Conservation (phyloP, 345 rosid genomes). For the Corymbia maculata region DNA sequence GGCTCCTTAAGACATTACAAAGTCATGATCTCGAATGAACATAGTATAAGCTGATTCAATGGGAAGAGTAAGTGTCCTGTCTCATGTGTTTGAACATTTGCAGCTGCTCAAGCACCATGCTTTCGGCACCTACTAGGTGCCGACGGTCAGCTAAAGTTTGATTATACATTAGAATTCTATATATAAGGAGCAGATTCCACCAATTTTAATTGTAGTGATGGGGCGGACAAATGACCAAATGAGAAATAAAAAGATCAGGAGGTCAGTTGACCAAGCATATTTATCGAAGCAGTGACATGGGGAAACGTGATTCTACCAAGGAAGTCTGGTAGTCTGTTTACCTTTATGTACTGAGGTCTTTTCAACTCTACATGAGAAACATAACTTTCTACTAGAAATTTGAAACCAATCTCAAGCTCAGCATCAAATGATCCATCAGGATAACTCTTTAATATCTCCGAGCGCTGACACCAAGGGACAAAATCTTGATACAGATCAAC, state of each 20-base stretch:
- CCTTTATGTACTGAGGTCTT: constrained; percentile 65
- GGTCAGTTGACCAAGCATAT: not conserved
- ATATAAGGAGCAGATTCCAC: not conserved
- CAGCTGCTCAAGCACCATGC: not conserved
- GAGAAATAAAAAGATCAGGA: not conserved
- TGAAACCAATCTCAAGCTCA: constrained; percentile 91
- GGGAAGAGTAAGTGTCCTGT: not conserved
- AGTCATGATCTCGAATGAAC: not conserved
- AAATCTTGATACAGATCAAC: constrained; percentile 95
- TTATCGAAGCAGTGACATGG: not conserved
- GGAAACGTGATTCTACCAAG: not conserved
- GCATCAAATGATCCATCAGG: constrained; percentile 96
- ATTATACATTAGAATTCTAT: not conserved
- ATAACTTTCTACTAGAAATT: constrained; percentile 84
- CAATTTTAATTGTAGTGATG: not conserved
- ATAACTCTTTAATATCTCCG: constrained; percentile 52
- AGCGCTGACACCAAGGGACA: constrained; percentile 93
- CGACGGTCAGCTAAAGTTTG: not conserved
- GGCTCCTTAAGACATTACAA: not conserved
- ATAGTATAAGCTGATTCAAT: not conserved
- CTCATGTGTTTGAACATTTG: not conserved
- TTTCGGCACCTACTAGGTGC: not conserved
- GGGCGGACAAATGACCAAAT: not conserved
- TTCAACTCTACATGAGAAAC: constrained; percentile 71
- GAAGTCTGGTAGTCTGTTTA: not conserved